phyloP scores from a whole-genome alignment of 495 filamentous ascomycete genomes.

The Aspergillus wentii region DNA sequence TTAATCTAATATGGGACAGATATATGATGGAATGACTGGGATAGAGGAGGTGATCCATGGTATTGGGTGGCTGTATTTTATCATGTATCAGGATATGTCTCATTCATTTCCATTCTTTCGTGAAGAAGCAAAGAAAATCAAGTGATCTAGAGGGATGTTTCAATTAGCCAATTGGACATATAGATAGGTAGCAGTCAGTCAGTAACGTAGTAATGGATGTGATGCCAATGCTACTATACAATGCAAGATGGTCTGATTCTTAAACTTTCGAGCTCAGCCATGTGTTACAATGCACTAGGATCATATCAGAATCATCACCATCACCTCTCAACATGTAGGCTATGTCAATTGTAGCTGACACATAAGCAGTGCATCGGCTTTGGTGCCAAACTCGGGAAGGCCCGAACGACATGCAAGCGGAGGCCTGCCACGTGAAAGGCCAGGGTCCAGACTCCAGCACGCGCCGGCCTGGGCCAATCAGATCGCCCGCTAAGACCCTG shows the following conservation, averaged over 20 bases:
- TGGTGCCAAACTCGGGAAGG: conserved; percentile 28
- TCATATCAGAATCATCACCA: too few relatives aligned
- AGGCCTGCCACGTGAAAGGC: conserved; percentile 25
- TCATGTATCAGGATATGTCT: background rate
- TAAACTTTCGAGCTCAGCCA: too few relatives aligned
- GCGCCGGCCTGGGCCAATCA: too few relatives aligned
- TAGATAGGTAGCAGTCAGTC: conserved; percentile 1
- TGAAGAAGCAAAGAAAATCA: conserved; percentile 3
- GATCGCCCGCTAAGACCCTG: too few relatives aligned
- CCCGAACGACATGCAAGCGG: conserved; percentile 18
- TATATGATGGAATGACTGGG: too few relatives aligned
- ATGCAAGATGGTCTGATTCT: too few relatives aligned
- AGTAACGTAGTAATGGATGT: too few relatives aligned
- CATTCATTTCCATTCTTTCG: background rate
- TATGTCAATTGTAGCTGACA: conserved; percentile 3
- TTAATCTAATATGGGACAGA: too few relatives aligned
- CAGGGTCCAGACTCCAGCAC: conserved; percentile 22
- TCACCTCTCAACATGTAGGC: background rate
- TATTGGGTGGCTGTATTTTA: too few relatives aligned
- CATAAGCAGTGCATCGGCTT: conserved; percentile 21
- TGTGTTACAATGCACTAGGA: too few relatives aligned
- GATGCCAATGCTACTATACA: too few relatives aligned
- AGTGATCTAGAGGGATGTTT: conserved; percentile 1
- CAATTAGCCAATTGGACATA: background rate
- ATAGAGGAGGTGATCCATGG: too few relatives aligned